phyloP scores from a whole-genome alignment of 2,329 filamentous ascomycete species.

The Sphaerulina musiva region DNA sequence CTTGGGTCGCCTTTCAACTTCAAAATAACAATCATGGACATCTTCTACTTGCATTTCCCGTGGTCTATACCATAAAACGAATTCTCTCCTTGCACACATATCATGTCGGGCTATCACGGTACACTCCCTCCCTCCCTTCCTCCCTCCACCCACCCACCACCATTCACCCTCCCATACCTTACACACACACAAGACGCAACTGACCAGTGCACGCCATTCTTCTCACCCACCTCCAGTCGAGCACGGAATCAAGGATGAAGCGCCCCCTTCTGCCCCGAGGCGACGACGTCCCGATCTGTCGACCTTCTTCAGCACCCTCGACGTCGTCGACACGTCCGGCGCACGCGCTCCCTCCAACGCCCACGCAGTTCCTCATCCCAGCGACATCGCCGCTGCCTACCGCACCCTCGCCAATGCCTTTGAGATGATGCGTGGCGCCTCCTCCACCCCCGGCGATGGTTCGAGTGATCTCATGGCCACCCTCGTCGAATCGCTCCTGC shows the following conservation, averaged over 20 bases:
- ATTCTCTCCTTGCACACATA: too few relatives aligned
- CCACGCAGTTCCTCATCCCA: conserved; percentile 55
- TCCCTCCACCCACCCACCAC: too few relatives aligned
- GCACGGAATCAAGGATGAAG: conserved; percentile 7
- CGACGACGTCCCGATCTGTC: conserved; percentile 56
- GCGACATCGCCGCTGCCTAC: conserved; percentile 53
- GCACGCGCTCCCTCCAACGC: conserved; percentile 45
- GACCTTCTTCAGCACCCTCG: conserved; percentile 58
- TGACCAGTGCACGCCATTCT: too few relatives aligned
- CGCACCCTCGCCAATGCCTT: conserved; percentile 56
- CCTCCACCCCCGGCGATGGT: conserved; percentile 10
- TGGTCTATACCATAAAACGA: too few relatives aligned
- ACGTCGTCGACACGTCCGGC: conserved; percentile 51
- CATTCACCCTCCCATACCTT: background rate
- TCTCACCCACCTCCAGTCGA: background rate
- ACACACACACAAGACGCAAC: too few relatives aligned
- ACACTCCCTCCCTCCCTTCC: background rate
- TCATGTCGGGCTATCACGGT: conserved; percentile 8
- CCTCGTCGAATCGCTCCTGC: conserved; percentile 52
- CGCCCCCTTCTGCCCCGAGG: background rate
- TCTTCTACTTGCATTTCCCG: too few relatives aligned
- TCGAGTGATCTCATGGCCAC: conserved; percentile 43
- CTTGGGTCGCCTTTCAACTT: too few relatives aligned
- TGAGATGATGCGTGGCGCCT: conserved; percentile 46
- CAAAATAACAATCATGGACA: too few relatives aligned